Base-by-base conservation (phyloP, 306 rosid genomes). In the Cicer judaicum region DNA sequence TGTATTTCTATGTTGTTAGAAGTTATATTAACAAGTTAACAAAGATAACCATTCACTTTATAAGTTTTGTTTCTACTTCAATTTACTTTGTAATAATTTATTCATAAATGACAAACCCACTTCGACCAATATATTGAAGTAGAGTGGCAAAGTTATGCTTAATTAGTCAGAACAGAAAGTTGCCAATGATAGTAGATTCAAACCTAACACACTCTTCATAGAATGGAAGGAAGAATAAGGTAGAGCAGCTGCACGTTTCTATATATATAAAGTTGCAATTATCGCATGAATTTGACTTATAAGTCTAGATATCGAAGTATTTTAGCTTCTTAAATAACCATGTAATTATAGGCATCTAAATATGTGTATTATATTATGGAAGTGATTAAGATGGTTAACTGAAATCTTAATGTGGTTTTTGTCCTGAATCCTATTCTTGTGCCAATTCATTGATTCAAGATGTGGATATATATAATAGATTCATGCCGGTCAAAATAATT, bases 191-290 rank as follows among this genome's bases (percentile, higher is more conserved):
- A 48, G 60, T 7, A 61, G 52, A 39, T 48, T 65, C 54, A 69
- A 68, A 74, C 88, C 83, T 56, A 74, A 77, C 78, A 19, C 72
- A 41, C 64, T 44, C 77, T 71, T 19, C 34, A 15, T 52, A 14
- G 21, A 29, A 40, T 40, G 48, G 46, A 60, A 67, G 43, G 44
- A 55, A 44, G 53, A 53, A 53, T n/a, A 82, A 49, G 63, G 34
- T 72, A 41, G 68, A 0, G 43, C 49, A 59, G 34, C 62, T 42
- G 16, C 2, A 18, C 7, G 19, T 29, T 44, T 66, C 16, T 63
- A 56, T 46, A 55, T 46, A 55, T 43, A 50, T 64, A 5, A 1
- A 49, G 42, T 34, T 19, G 18, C 64, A 52, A 46, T 61, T 73
- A 21, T 52, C 46, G 1, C 18, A n/a, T 50, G 67, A n/a, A 13